Base-by-base conservation (phyloP, 768 basidiomycete genomes). In the Kwoniella dejecticola region DNA sequence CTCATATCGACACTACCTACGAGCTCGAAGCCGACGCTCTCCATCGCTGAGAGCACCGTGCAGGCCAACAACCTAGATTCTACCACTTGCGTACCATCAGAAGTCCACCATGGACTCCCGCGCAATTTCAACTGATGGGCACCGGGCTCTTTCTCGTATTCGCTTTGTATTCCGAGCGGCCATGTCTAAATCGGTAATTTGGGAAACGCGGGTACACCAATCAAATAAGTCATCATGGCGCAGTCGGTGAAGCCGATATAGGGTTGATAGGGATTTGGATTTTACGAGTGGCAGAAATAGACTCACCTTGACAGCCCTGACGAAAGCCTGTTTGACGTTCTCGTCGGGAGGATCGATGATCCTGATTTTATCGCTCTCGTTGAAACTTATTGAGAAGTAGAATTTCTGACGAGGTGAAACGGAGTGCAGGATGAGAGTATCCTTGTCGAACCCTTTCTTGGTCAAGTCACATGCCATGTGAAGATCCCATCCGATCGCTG, bases 351-450 rank as follows among this genome's bases (percentile, higher is more conserved):
- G 62, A 44, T 75, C 72, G 33, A 78, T 76, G 15, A 76, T 31
- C 41, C 77, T 60, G 38, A 78, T 66, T 65, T 75, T 75, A 47
- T 78, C 75, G n/a, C 53, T 55, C 55, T 78, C 71, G 48, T 76
- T 73, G 61, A 78, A 76, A 13, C 55, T 61, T 3, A 76, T 57
- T 5, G 69, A 49, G 53, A 76, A 76, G 62, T 76, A 74, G 30
- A 57, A 65, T 19, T 67, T 58, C 55, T 75, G 71, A 15, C 49
- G 33, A 10, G 69, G 60, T 13, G 63, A 64, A 17, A 65, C 71
- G 13, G 65, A 41, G 45, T 63, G 63, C 49, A 76, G 70, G 55
- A 76, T 60, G 24, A 78, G n/a, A 6, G 73, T 71, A 48, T 76
- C 75, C 46, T 78, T 78, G 53, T 76, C 75, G 21, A 15, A 64